Conservation (phyloP, 2,329 filamentous ascomycete genomes). For the Ascochyta clinopodiicola region DNA sequence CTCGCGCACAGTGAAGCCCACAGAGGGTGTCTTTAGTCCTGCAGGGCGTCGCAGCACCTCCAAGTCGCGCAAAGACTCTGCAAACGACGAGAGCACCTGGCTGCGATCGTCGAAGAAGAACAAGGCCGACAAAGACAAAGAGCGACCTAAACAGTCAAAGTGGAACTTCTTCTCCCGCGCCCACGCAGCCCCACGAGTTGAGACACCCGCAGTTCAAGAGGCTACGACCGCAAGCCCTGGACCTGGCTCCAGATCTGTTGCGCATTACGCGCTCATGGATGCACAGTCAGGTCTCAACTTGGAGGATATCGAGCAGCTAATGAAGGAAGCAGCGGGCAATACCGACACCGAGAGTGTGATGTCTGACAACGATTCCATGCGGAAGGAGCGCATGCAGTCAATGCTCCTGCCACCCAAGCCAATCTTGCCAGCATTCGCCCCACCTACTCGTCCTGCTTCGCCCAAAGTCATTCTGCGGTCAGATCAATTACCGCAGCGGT, state of each 20-base stretch:
- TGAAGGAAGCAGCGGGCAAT: constrained; percentile 51
- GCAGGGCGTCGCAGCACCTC: constrained; percentile 21
- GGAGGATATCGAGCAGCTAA: constrained; percentile 55
- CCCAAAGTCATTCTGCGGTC: constrained; percentile 45
- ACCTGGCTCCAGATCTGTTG: constrained; percentile 52
- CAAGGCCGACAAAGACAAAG: constrained; percentile 34
- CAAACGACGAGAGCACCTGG: constrained; percentile 47
- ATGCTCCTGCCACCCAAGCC: constrained; percentile 49
- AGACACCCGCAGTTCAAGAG: constrained; percentile 42
- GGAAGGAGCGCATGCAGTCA: constrained; percentile 45
- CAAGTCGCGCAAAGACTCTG: constrained; percentile 37
- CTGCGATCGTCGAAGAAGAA: constrained; percentile 44
- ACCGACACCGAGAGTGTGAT: constrained; percentile 29
- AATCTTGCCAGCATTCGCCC: constrained; percentile 37
- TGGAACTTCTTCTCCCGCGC: constrained; percentile 68
- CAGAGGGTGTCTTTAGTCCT: constrained; percentile 26
- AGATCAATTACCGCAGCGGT: constrained; percentile 27
- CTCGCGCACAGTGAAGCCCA: constrained; percentile 35
- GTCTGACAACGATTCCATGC: constrained; percentile 29
- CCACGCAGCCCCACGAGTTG: constrained; percentile 50
- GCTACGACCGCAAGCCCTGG: constrained; percentile 46
- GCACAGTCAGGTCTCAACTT: constrained; percentile 53
- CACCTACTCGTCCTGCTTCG: constrained; percentile 41
- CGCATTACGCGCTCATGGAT: constrained; percentile 66
- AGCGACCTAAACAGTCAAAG: constrained; percentile 47